phyloP scores from a whole-genome alignment of 176 grass and related monocot species.

The Oryza punctata region DNA sequence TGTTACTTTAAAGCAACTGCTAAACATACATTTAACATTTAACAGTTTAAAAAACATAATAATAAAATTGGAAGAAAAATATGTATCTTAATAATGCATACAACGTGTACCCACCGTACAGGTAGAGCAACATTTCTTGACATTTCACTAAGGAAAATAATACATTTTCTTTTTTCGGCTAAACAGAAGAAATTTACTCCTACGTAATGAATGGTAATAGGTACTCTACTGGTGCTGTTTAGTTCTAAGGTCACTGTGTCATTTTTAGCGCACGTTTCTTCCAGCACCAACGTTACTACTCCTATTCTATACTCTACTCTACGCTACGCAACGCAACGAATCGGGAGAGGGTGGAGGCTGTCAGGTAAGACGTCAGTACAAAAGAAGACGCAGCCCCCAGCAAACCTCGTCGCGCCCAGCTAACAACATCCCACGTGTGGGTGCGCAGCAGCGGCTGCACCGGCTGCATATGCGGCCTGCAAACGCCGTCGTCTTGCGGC shows the following conservation, averaged over 20 bases:
- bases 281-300: background rate
- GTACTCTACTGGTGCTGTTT: no score
- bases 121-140: no score
- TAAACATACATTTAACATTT: no score
- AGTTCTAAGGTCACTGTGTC: background rate
- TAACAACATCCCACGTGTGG: conserved; percentile 29
- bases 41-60: no score
- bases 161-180: no score
- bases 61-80: no score
- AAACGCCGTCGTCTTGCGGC: background rate
- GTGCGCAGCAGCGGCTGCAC: background rate
- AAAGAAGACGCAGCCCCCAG: background rate
- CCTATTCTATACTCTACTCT: background rate
- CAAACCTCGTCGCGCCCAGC: background rate
- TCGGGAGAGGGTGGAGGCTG: background rate
- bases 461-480: background rate
- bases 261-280: background rate
- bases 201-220: no score
- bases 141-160: no score
- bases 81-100: background rate
- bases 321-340: background rate
- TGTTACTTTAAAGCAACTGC: no score
- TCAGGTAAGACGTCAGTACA: background rate
- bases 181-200: no score
- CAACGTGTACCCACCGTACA: no score